Evolutionary conservation across 2,329 filamentous ascomycete species (phyloP), one percentile per base, ranked within the genome.

Genomic region (Boeremia exigua): DNA sequence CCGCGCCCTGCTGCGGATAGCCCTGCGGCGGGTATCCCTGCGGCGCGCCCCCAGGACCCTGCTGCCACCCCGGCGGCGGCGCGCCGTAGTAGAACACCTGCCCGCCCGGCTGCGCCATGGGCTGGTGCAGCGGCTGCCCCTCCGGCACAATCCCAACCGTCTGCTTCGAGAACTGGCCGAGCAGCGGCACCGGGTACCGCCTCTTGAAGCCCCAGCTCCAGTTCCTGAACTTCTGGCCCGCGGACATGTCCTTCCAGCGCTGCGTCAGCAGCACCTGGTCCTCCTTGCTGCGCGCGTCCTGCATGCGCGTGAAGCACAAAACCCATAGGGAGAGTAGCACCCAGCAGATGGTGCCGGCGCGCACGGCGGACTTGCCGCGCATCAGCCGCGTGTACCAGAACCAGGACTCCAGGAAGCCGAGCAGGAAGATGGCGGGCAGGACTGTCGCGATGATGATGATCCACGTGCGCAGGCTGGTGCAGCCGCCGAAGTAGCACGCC

Each of bases 331-430:
- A 68, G 28, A 74, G 61, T 19, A 67, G 23, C 12, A 73, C 52
- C 71, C 70, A 74, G 43, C 56, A 71, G 1, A 72, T 48, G 0
- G 71, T 73, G n/a, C 71, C 71, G 33, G 66, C 65, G 5, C 71
- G 66, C 51, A 74, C 60, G 5, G 63, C 64, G 11, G 61, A 66
- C 40, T 66, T 68, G 12, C 71, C 71, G 2, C 63, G 52, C 71
- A 74, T 74, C 12, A 74, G 62, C 17, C 71, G 64, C 12, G 70
- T 68, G 65, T 73, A 74, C 71, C 71, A 74, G 49, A 73, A 65
- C 59, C 61, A 74, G 6, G 60, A 66, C 33, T 74, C 71, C 14
- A 73, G 37, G 36, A 72, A 66, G 7, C 71, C 71, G 4, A 73
- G 63, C 8, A 73, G 56, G 54, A 74, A 74, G 10, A 74, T 53